Base-by-base conservation (phyloP, 352 stramenopile genomes). In the Blastocystis sp. region DNA sequence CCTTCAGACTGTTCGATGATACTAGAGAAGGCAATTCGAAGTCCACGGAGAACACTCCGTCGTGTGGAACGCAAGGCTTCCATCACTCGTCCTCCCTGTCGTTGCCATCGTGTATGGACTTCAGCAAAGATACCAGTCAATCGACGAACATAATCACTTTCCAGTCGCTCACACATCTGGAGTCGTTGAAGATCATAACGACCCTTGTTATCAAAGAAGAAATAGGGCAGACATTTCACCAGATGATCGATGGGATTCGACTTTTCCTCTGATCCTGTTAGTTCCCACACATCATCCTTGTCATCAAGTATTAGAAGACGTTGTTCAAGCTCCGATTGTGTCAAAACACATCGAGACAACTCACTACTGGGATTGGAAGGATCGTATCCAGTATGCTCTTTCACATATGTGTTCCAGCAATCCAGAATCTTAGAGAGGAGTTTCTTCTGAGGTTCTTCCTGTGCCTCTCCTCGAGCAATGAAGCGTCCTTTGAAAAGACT, bases 381-480 rank as follows among this genome's bases (percentile, higher is more conserved):
- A 12, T 61, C 27, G 5, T 32, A 61, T 3, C 27, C 19, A 61
- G 27, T 14, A 32, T 61, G 54, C 3, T 61, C 54, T n/a, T 49
- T 57, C 49, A 66, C 46, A 27, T 83, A 29, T n/a, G 21, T 29
- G 14, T 67, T 83, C 71, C 71, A 83, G 54, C 71, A 83, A 61
- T 65, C 71, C 43, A 83, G 21, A 32, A 83, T 83, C 71, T 83
- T 83, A 32, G 71, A 83, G 7, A 83, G 71, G 16, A 83, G 46
- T 56, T 83, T 83, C 46, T 65, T 63, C 71, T 83, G 43, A 19
- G 71, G 71, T 32, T 49, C 71, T 9, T 66, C 51, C n/a, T 37
- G 46, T 19, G 71, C 9, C 11, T 83, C 71, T 3, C 71, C 51
- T 32, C 71, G 71, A 21, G 71, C 71, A 19, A 83, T 83, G 39